Percentiles rank a stretch among this genome's conserved stretches.
Conservation (phyloP, 495 filamentous ascomycete genomes). For the Hamigera avellanea region DNA sequence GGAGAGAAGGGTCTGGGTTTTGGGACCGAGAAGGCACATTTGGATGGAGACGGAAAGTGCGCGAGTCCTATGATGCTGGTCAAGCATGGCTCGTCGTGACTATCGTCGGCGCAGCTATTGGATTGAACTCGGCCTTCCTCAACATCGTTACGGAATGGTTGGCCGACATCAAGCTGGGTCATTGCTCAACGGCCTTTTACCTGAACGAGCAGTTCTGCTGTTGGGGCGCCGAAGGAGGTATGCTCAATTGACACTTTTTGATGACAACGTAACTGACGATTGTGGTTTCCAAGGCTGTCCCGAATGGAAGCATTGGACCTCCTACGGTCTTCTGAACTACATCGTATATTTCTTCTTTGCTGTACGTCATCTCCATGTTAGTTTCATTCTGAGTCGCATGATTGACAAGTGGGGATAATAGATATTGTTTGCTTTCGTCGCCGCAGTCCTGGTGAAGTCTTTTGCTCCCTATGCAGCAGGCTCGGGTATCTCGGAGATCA, state of each 20-base stretch:
- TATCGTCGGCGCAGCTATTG: slow-evolving; percentile 84
- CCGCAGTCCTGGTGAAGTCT: slow-evolving; percentile 77
- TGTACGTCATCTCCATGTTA: slow-evolving; percentile 37
- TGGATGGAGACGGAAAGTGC: slow-evolving; percentile 73
- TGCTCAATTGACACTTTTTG: slow-evolving; percentile 8
- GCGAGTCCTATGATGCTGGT: slow-evolving; percentile 87
- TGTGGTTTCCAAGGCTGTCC: slow-evolving; percentile 48
- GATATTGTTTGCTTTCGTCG: slow-evolving; percentile 70
- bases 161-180: slow-evolving; percentile 86
- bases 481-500: slow-evolving; percentile 97
- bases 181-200: slow-evolving; percentile 93
- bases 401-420: slow-evolving; percentile 12
- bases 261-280: not conserved
- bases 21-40: slow-evolving; percentile 59
- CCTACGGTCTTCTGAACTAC: slow-evolving; percentile 69
- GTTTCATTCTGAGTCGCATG: not conserved
- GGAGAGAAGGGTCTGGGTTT: slow-evolving; percentile 61
- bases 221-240: slow-evolving; percentile 87
- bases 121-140: slow-evolving; percentile 81
- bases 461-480: slow-evolving; percentile 96
- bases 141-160: slow-evolving; percentile 98
- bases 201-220: slow-evolving; percentile 97
- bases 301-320: slow-evolving; percentile 86
- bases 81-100: slow-evolving; percentile 98
- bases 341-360: slow-evolving; percentile 81